Conservation (phyloP, 129 eudicot species). For the Rutidosis leptorrhynchoides region DNA sequence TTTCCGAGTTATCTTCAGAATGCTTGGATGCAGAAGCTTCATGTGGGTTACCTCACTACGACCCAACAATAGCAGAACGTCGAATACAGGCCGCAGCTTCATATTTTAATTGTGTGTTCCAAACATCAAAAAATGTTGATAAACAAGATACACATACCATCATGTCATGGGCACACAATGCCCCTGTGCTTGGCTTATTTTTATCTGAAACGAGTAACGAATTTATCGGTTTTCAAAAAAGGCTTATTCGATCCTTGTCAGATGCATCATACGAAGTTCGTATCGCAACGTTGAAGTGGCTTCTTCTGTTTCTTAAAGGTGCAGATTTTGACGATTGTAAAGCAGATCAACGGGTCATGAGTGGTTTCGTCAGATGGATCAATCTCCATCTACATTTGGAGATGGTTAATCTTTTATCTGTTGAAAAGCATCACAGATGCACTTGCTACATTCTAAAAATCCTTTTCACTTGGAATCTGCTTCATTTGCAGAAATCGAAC, state of each 20-base stretch:
- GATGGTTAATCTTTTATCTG: constrained; percentile 48
- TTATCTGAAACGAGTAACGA: constrained; percentile 28
- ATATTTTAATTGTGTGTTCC: constrained; percentile 63
- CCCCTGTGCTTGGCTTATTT: constrained; percentile 29
- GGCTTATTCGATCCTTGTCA: constrained; percentile 52
- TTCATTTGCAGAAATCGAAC: constrained; percentile 32
- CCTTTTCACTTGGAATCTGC: constrained; percentile 70
- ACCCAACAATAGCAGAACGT: constrained; percentile 74
- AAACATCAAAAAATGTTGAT: constrained; percentile 43
- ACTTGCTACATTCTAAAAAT: constrained; percentile 64
- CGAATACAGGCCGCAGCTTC: constrained; percentile 88
- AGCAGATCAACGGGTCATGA: constrained; percentile 27
- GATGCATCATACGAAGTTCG: constrained; percentile 92
- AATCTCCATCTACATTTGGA: constrained; percentile 54
- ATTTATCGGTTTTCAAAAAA: constrained; percentile 42
- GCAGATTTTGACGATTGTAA: constrained; percentile 22
- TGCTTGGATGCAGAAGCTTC: constrained; percentile 52
- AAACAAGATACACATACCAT: constrained; percentile 41
- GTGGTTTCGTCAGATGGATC: constrained; percentile 39
- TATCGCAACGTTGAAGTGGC: constrained; percentile 83
- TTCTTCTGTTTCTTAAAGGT: constrained; percentile 57
- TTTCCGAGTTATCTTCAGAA: constrained; percentile 62
- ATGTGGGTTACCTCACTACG: constrained; percentile 46
- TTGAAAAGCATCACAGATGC: constrained; percentile 77
- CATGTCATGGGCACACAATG: constrained; percentile 23